Base-by-base conservation (phyloP, 768 basidiomycete genomes). In the Suillus variegatus region DNA sequence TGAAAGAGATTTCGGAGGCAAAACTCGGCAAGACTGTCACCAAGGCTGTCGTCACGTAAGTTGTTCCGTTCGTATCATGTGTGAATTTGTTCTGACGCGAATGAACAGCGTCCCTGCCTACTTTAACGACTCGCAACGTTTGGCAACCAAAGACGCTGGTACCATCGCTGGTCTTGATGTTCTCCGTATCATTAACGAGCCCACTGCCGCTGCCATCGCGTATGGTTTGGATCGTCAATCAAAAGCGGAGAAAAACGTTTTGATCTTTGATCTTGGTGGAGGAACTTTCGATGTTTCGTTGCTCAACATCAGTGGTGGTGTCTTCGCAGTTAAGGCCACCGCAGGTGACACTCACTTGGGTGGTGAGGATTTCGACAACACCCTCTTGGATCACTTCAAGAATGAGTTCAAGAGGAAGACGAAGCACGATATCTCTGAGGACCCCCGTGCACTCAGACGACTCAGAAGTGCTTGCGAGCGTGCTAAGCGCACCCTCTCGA, bases 131-230 rank as follows among this genome's bases (percentile, higher is more conserved):
- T 99, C 97, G 35, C 97, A 99, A 78, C 95, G 97, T 84, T 86
- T 97, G 68, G 97, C 97, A 61, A 99, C 97, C 79, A 99, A 99
- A 83, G 97, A 99, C 80, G 97, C 97, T 68, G 97, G 97, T 80
- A 86, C 93, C 72, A 99, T 99, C 72, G 88, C 97, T 74, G 97
- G 97, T 69, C 93, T 99, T 68, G 96, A 99, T 77, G 95, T 99
- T 73, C 94, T 99, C 81, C 97, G 97, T 82, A 99, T 99, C 86
- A 99, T 99, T 86, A 99, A 99, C 82, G 97, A 99, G 84, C 97
- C 97, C 68, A 99, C 97, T 63, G 97, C 97, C 61, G 97, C 97
- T 65, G 97, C 97, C 76, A 98, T 99, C 72, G 97, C 97, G 60
- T 98, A 98, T 78, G 97, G 97, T 85, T 91, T 94, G 64, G 97